Evolutionary conservation across 2,329 filamentous ascomycete species (phyloP).

Genomic region (Calonectria ilicicola): DNA sequence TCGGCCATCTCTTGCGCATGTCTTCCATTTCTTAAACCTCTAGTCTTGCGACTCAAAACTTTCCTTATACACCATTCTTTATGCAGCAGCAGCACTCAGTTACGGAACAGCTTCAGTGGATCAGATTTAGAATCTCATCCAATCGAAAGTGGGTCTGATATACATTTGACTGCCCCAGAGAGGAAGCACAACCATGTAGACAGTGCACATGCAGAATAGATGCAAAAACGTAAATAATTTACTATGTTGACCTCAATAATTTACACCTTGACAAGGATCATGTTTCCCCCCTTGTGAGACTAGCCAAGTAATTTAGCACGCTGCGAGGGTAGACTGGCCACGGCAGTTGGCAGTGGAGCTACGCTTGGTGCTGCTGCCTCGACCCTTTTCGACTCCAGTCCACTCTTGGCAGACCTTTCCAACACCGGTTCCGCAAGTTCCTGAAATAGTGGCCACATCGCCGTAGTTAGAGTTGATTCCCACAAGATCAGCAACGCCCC

Average conservation of each 20-base stretch:
- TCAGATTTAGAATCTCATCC: neutral
- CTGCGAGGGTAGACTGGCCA: conserved; percentile 16
- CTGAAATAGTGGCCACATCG: conserved; percentile 33
- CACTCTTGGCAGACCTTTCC: conserved; percentile 40
- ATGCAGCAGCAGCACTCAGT: neutral
- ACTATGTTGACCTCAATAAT: too few species aligned
- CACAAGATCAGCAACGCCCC: conserved; percentile 37
- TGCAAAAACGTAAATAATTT: too few species aligned
- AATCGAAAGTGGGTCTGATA: neutral
- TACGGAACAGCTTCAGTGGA: neutral
- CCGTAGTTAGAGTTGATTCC: conserved; percentile 44
- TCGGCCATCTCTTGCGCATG: neutral
- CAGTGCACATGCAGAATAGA: too few species aligned
- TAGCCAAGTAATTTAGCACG: conserved; percentile 6
- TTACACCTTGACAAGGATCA: too few species aligned
- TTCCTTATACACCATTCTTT: neutral
- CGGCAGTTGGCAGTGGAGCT: conserved; percentile 17
- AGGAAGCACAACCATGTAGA: too few species aligned
- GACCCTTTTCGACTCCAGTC: conserved; percentile 26
- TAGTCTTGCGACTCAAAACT: neutral
- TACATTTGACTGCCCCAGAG: too few species aligned
- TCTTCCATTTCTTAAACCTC: neutral
- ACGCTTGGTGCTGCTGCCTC: conserved; percentile 6
- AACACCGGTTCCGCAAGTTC: conserved; percentile 34
- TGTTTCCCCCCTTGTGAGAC: too few species aligned